Conservation (phyloP, 2,329 filamentous ascomycete species). For the Arthrobotrys musiformis region DNA sequence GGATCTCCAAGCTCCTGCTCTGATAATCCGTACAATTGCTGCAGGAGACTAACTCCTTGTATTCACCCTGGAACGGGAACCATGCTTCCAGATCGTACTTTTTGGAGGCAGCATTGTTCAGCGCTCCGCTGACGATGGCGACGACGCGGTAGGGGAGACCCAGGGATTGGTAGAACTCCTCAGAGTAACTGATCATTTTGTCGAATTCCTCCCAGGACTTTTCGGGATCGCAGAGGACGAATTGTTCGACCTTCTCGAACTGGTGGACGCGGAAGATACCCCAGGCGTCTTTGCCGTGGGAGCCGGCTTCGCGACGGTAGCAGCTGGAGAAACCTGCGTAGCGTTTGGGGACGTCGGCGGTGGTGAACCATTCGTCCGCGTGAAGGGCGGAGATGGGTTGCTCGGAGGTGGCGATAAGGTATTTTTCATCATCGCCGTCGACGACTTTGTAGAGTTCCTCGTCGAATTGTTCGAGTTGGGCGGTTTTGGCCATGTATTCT, state of each 20-base stretch:
- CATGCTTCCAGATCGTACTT: slow-evolving; percentile 97
- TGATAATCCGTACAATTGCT: slow-evolving; percentile 99
- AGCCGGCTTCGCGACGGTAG: slow-evolving; percentile 94
- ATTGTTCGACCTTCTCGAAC: slow-evolving; percentile 93
- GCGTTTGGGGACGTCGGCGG: slow-evolving; percentile 87
- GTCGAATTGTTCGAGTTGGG: slow-evolving; percentile 95
- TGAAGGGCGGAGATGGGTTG: slow-evolving; percentile 95
- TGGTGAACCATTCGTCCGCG: slow-evolving; percentile 89
- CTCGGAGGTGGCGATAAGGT: slow-evolving; percentile 84
- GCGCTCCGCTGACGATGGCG: slow-evolving; percentile 91
- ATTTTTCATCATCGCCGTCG: slow-evolving; percentile 88
- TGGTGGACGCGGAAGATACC: slow-evolving; percentile 98
- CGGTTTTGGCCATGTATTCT: slow-evolving; percentile 97
- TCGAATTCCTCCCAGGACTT: slow-evolving; percentile 94
- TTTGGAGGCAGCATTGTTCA: slow-evolving; percentile 89
- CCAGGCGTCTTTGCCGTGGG: slow-evolving; percentile 93
- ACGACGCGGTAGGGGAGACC: slow-evolving; percentile 91
- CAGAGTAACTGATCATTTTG: slow-evolving; percentile 87
- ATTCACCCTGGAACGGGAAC: slow-evolving; percentile 96
- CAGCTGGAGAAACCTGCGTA: slow-evolving; percentile 91
- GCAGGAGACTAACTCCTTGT: slow-evolving; percentile 97
- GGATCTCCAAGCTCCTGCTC: slow-evolving; percentile 89
- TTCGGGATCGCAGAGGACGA: slow-evolving; percentile 82
- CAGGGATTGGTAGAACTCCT: slow-evolving; percentile 94
- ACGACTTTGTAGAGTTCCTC: slow-evolving; percentile 98